A percentile compares a stretch with the other conserved stretches of the same genome.
Evolutionary conservation across 2,329 filamentous ascomycete genomes (phyloP).

Genomic region (Ophiosphaerella herpotricha): DNA sequence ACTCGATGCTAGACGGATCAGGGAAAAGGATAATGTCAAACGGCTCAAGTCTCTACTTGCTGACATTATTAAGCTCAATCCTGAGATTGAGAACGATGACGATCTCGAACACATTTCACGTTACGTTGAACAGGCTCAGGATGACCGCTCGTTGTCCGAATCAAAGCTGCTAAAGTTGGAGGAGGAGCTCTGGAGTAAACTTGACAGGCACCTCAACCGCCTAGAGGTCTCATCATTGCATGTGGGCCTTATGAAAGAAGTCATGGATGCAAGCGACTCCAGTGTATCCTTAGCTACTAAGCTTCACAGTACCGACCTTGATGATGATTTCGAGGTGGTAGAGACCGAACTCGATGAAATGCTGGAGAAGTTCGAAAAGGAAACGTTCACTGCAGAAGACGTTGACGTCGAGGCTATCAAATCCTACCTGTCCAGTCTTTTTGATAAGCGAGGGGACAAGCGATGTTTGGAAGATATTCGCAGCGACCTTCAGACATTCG

Average conservation of each 20-base stretch:
- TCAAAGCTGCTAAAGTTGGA: slow-evolving; percentile 55
- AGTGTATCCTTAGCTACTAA: slow-evolving; percentile 9
- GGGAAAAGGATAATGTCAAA: slow-evolving; percentile 30
- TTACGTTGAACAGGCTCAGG: slow-evolving; percentile 58
- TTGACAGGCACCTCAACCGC: slow-evolving; percentile 58
- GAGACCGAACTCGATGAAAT: slow-evolving; percentile 61
- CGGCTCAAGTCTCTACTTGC: slow-evolving; percentile 44
- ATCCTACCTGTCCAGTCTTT: slow-evolving; percentile 22
- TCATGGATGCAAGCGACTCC: slow-evolving; percentile 37
- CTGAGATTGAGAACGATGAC: slow-evolving; percentile 36
- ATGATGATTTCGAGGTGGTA: slow-evolving; percentile 53
- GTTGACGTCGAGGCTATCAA: slow-evolving; percentile 24
- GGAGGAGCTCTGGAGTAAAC: slow-evolving; percentile 50
- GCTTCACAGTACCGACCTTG: slow-evolving; percentile 28
- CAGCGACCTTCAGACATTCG: slow-evolving; percentile 15
- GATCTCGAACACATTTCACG: slow-evolving; percentile 53
- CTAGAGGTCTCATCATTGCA: slow-evolving; percentile 63
- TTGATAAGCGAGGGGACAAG: slow-evolving; percentile 7
- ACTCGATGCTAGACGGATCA: slow-evolving; percentile 29
- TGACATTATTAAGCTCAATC: slow-evolving; percentile 42
- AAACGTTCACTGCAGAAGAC: slow-evolving; percentile 18
- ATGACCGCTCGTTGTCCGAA: slow-evolving; percentile 59
- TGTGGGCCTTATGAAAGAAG: slow-evolving; percentile 53
- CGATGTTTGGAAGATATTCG: slow-evolving; percentile 14
- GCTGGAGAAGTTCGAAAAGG: slow-evolving; percentile 46